Evolutionary conservation across 441 rosid species (phyloP).

Genomic region (Heliophila coronopifolia): DNA sequence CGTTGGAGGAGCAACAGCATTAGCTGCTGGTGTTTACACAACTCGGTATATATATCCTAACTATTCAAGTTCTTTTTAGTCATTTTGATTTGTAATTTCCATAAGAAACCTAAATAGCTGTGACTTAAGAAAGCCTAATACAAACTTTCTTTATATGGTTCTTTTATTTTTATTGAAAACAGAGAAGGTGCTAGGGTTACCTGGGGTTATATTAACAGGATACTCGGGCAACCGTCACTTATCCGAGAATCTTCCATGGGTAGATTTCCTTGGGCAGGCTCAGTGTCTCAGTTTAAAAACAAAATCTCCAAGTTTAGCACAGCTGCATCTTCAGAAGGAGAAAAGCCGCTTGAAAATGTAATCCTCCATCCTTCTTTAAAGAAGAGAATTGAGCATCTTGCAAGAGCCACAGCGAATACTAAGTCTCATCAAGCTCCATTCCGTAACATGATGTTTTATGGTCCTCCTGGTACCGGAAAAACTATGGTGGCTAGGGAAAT

Average conservation of each 20-base stretch:
- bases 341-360: conserved; percentile 88
- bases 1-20: conserved; percentile 95
- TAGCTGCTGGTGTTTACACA: conserved; percentile 92
- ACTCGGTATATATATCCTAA: too few species aligned
- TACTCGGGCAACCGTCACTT: conserved; percentile 89
- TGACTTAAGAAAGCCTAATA: too few species aligned
- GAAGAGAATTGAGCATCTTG: conserved; percentile 70
- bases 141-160: too few species aligned
- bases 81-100: too few species aligned
- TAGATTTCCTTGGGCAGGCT: conserved; percentile 96
- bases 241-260: conserved; percentile 95
- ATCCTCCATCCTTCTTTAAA: conserved; percentile 76
- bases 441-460: conserved; percentile 87
- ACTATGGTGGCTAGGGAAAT: conserved; percentile 97
- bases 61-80: too few species aligned
- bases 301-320: too few species aligned
- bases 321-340: conserved; percentile 41
- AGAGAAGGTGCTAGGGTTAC: conserved; percentile 96
- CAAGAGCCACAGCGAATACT: conserved; percentile 90
- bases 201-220: conserved; percentile 98
- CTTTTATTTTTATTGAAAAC: too few species aligned
- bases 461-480: conserved; percentile 99
- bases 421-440: conserved; percentile 90
- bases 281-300: conserved; percentile 52
- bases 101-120: too few species aligned